phyloP scores from a whole-genome alignment of 768 basidiomycete species.

The Auriscalpium orientale region DNA sequence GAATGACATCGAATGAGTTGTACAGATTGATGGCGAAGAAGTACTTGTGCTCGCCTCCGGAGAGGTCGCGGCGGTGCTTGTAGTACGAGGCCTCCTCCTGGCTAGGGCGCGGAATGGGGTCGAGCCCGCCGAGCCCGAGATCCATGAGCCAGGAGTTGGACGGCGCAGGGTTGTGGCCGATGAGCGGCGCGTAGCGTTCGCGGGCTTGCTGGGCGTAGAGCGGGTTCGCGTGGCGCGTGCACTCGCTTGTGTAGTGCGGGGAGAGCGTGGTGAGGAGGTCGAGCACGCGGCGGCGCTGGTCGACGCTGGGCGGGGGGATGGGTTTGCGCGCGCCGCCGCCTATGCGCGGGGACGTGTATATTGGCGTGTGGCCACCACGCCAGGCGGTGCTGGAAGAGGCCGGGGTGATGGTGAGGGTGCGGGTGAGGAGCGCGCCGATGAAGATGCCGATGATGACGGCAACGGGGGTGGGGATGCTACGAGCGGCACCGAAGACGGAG shows the following conservation, averaged over 20 bases:
- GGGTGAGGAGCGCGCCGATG: slow-evolving; percentile 50
- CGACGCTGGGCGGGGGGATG: slow-evolving; percentile 67
- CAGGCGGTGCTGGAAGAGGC: slow-evolving; percentile 29
- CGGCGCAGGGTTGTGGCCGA: slow-evolving; percentile 65
- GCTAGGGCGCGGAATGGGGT: slow-evolving; percentile 29
- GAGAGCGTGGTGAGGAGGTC: slow-evolving; percentile 82
- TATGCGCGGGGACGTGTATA: slow-evolving; percentile 37
- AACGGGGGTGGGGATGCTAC: slow-evolving; percentile 39
- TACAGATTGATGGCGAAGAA: slow-evolving; percentile 99
- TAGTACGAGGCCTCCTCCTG: slow-evolving; percentile 30
- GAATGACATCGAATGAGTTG: slow-evolving; percentile 98
- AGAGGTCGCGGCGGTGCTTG: slow-evolving; percentile 22
- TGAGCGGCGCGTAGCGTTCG: slow-evolving; percentile 77
- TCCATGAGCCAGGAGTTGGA: slow-evolving; percentile 53
- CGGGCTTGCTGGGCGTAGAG: slow-evolving; percentile 78
- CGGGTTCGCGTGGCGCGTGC: slow-evolving; percentile 77
- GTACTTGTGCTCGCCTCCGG: slow-evolving; percentile 82
- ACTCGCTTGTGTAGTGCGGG: slow-evolving; percentile 89
- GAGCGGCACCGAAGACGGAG: neutral
- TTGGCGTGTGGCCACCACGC: slow-evolving; percentile 46
- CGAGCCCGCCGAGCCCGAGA: slow-evolving; percentile 32
- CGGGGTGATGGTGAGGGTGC: slow-evolving; percentile 40
- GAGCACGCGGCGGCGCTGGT: slow-evolving; percentile 81
- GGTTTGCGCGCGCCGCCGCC: slow-evolving; percentile 45
- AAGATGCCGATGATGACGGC: slow-evolving; percentile 56